phyloP scores from a whole-genome alignment of 495 filamentous ascomycete genomes.

The Immersiella caudata region DNA sequence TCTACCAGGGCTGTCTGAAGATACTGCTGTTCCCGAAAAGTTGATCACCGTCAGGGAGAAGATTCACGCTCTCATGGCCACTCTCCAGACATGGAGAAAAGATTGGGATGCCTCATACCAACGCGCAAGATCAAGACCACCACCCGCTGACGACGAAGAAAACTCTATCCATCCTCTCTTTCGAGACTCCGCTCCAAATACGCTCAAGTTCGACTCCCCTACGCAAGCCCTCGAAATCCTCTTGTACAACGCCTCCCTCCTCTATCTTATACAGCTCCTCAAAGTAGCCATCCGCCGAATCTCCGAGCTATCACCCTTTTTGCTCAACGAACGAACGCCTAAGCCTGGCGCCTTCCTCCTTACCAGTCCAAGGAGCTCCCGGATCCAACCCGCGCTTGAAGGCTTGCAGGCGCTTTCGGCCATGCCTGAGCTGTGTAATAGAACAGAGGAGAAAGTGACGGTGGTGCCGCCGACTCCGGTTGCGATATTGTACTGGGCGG shows the following conservation, averaged over 20 bases:
- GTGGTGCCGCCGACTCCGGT: not conserved
- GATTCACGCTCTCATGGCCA: not conserved
- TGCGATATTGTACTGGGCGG: not conserved
- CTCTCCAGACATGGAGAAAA: not conserved
- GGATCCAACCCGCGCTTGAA: not conserved
- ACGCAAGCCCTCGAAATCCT: not conserved
- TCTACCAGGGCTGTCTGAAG: constrained; percentile 16
- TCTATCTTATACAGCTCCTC: not conserved
- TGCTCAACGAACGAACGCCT: not conserved
- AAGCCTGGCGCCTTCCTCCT: not conserved
- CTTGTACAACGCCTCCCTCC: constrained; percentile 7
- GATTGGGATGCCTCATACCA: not conserved
- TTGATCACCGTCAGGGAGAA: not conserved
- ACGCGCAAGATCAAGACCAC: too few relatives aligned
- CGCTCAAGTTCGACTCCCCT: not conserved
- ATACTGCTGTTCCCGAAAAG: not conserved
- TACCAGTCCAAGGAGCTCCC: not conserved
- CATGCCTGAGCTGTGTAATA: not conserved
- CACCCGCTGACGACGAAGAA: too few relatives aligned
- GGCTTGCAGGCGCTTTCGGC: not conserved
- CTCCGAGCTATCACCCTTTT: too few relatives aligned
- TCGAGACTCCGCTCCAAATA: not conserved
- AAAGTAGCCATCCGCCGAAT: too few relatives aligned
- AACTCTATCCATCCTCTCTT: not conserved
- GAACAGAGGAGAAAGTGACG: not conserved